Conservation (phyloP, 179 eudicot species). For the Actinidia chinensis region DNA sequence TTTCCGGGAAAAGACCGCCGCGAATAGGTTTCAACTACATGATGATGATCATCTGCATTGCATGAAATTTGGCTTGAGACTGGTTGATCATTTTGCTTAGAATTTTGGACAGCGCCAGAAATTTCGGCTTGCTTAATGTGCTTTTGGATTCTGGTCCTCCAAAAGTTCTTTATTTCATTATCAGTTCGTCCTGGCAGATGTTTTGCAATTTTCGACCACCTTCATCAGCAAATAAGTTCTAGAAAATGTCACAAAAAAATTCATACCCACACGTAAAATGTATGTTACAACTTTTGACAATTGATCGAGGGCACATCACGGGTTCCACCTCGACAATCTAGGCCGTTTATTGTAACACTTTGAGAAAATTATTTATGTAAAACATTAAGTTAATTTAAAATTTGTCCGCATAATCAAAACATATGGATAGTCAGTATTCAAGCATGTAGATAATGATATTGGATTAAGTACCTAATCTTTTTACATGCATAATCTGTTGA, state of each 20-base stretch:
- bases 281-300: no score
- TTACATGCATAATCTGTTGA: no score
- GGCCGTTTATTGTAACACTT: no score
- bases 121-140: slow-evolving; percentile 41
- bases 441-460: no score
- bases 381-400: no score
- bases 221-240: not conserved
- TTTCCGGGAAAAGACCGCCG: slow-evolving; percentile 13
- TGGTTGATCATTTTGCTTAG: slow-evolving; percentile 26
- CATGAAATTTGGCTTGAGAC: slow-evolving; percentile 29
- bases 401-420: no score
- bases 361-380: no score
- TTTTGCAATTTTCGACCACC: slow-evolving; percentile 61
- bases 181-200: slow-evolving; percentile 51
- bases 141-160: slow-evolving; percentile 51
- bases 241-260: not conserved
- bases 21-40: slow-evolving; percentile 8
- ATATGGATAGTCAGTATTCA: no score
- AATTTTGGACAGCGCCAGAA: slow-evolving; percentile 19
- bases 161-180: slow-evolving; percentile 47
- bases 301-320: no score
- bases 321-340: no score
- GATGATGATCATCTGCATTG: slow-evolving; percentile 6
- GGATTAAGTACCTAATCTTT: no score
- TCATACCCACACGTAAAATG: no score